Conservation (phyloP, 2,329 filamentous ascomycete genomes). For the Pseudogymnoascus sp. region DNA sequence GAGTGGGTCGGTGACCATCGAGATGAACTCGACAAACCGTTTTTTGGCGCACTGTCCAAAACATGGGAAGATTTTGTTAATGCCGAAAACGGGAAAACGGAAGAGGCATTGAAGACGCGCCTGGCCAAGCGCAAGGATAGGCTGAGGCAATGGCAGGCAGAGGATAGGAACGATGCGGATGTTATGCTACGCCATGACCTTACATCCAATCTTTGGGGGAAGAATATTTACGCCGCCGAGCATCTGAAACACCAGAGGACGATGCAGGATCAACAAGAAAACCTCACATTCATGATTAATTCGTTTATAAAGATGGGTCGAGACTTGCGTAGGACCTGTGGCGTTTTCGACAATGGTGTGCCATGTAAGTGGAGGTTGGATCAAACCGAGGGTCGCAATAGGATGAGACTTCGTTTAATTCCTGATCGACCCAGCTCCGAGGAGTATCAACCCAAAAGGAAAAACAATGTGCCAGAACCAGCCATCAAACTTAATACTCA, state of each 20-base stretch:
- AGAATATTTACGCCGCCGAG: slow-evolving; percentile 90
- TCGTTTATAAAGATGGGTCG: slow-evolving; percentile 73
- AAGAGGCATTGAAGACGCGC: slow-evolving; percentile 66
- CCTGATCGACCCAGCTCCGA: slow-evolving; percentile 67
- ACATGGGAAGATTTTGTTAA: slow-evolving; percentile 84
- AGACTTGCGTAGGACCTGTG: slow-evolving; percentile 72
- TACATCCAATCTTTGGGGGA: slow-evolving; percentile 84
- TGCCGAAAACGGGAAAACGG: slow-evolving; percentile 72
- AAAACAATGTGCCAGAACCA: slow-evolving; percentile 42
- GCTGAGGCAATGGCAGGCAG: slow-evolving; percentile 70
- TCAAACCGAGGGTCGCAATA: slow-evolving; percentile 88
- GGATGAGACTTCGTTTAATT: slow-evolving; percentile 84
- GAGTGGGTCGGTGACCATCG: slow-evolving; percentile 82
- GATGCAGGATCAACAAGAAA: slow-evolving; percentile 90
- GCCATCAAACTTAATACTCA: slow-evolving; percentile 33
- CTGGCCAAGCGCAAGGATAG: slow-evolving; percentile 73
- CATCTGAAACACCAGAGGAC: slow-evolving; percentile 85
- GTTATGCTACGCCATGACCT: slow-evolving; percentile 76
- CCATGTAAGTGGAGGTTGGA: slow-evolving; percentile 83
- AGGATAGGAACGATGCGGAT: slow-evolving; percentile 63
- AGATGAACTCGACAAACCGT: slow-evolving; percentile 70
- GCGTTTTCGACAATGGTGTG: slow-evolving; percentile 63
- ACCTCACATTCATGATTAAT: slow-evolving; percentile 68
- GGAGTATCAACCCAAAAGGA: slow-evolving; percentile 80
- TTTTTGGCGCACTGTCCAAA: slow-evolving; percentile 74